Percentiles rank a stretch among this genome's conserved stretches.
Conservation (phyloP, 2,329 filamentous ascomycete species). For the Aspergillus novoparasiticus region DNA sequence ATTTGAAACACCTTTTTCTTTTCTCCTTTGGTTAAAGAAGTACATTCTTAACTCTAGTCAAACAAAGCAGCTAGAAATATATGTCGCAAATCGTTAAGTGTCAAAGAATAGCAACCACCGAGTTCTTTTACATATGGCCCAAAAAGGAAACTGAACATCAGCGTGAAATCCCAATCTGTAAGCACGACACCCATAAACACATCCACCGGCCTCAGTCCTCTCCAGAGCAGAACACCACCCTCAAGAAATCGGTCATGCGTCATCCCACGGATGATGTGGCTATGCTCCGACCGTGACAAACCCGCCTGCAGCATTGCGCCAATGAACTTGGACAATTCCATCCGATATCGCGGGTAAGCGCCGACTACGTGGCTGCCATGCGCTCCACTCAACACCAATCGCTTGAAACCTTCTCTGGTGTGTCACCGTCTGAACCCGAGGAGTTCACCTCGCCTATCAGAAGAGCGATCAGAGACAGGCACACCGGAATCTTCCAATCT, state of each 20-base stretch:
- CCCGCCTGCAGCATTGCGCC: background rate
- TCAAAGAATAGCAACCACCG: background rate
- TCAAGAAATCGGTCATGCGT: background rate
- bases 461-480: background rate
- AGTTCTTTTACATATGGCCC: background rate
- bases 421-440: background rate
- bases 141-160: background rate
- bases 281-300: background rate
- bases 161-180: no score
- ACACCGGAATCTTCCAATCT: constrained; percentile 1
- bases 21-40: no score
- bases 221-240: background rate
- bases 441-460: background rate
- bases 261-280: background rate
- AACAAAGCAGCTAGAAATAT: no score
- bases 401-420: constrained; percentile 1
- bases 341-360: constrained; percentile 6
- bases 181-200: background rate
- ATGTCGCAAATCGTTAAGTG: no score
- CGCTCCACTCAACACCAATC: background rate
- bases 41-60: no score
- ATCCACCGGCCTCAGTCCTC: background rate
- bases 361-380: constrained; percentile 8
- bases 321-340: background rate
- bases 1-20: constrained; percentile 47